Conservation (phyloP, 2,329 filamentous ascomycete genomes). For the Cercospora berteroae region DNA sequence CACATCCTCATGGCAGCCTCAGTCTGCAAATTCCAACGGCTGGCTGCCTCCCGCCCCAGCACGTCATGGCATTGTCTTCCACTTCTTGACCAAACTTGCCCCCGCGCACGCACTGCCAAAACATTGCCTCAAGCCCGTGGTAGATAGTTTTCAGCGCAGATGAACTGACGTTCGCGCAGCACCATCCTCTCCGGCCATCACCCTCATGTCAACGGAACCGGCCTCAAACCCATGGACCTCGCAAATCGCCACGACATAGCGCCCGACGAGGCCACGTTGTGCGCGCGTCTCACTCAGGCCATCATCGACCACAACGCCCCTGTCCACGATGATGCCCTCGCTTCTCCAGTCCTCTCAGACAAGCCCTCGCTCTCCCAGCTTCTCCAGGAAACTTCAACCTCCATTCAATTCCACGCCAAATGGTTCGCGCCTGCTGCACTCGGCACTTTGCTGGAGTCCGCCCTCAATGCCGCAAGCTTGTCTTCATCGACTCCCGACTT, state of each 20-base stretch:
- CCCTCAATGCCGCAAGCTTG: conserved; percentile 28
- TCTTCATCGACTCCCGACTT: conserved; percentile 34
- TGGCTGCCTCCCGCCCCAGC: not conserved
- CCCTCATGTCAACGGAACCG: conserved; percentile 10
- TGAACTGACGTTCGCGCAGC: conserved; percentile 10
- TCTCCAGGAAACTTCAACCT: conserved; percentile 27
- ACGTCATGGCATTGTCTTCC: not conserved
- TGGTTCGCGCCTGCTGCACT: conserved; percentile 34
- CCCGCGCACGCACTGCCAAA: not conserved
- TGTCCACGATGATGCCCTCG: not conserved
- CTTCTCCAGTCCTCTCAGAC: not conserved
- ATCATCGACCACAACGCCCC: conserved; percentile 16
- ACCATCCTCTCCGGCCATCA: conserved; percentile 16
- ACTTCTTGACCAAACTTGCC: not conserved
- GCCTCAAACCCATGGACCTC: conserved; percentile 14
- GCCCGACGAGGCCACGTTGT: conserved; percentile 31
- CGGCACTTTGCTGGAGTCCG: conserved; percentile 24
- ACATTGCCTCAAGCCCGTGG: conserved; percentile 4
- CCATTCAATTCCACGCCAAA: conserved; percentile 35
- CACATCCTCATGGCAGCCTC: not conserved
- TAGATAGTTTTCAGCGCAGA: not conserved
- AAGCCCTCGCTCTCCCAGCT: conserved; percentile 21
- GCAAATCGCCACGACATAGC: conserved; percentile 23
- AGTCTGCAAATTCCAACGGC: not conserved
- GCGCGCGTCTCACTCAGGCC: conserved; percentile 27